Conservation (phyloP, 164 flowering plant species). For the Saururus chinensis region DNA sequence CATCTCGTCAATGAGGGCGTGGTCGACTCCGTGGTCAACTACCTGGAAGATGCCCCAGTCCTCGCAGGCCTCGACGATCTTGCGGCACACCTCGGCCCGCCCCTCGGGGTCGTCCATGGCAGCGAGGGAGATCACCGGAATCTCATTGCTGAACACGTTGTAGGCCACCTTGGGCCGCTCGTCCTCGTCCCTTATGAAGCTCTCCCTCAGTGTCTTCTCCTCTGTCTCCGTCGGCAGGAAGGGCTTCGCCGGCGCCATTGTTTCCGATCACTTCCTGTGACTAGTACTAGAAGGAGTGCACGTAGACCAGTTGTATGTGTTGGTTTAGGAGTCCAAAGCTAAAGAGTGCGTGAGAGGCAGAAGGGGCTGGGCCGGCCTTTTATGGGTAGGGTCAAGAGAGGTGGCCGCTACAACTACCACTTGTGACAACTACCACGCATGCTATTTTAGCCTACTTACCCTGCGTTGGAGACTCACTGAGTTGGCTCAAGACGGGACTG, state of each 20-base stretch:
- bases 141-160: conserved; percentile 54
- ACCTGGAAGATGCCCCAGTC: conserved; percentile 89
- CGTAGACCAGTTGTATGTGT: neutral
- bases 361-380: neutral
- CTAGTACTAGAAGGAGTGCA: too few relatives aligned
- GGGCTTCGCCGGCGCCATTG: conserved; percentile 5
- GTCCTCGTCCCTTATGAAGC: conserved; percentile 69
- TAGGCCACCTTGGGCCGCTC: conserved; percentile 79
- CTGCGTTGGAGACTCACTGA: too few relatives aligned
- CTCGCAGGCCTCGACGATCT: conserved; percentile 69
- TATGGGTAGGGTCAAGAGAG: neutral
- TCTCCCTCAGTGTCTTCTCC: conserved; percentile 39
- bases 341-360: too few relatives aligned
- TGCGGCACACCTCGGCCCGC: conserved; percentile 34
- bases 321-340: neutral
- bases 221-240: conserved; percentile 8
- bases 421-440: conserved; percentile 3
- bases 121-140: conserved; percentile 63
- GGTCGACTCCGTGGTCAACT: conserved; percentile 68
- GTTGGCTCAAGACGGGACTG: too few relatives aligned
- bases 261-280: neutral
- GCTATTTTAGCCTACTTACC: too few relatives aligned
- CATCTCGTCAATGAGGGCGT: conserved; percentile 44
- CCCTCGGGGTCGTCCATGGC: conserved; percentile 50
- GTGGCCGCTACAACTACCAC: conserved; percentile 9